Base-by-base conservation (phyloP, 345 rosid species). In the Melaleuca alternifolia region DNA sequence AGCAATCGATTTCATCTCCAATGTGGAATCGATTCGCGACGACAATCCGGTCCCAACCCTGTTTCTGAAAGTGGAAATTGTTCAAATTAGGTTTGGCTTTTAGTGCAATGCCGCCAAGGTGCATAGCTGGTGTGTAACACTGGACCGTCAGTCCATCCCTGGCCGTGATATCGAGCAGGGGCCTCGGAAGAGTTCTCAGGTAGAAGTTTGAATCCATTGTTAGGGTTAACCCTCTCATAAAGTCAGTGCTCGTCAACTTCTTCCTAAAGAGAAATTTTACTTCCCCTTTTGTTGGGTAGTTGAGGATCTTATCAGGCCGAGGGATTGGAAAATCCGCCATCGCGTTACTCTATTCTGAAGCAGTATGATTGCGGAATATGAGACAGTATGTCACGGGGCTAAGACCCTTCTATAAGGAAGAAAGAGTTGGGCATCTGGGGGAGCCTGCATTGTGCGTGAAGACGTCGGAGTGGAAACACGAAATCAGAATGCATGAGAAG, bases 91-190 rank as follows among this genome's bases (percentile, higher is more conserved):
- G 37, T 8, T 33, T 11, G 24, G 10, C 7, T 65, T 20, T 65
- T 33, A 65, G 85, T 2, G 53, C 59, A 23, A 83, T 18, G 7
- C 15, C n/a, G 7, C 15, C 1, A 14, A 33, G 46, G n/a, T 54
- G 61, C 21, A 10, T n/a, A 54, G 85, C 65, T 30, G 65, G 85
- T 3, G 50, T 83, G 85, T 83, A 83, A 52, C 85, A 21, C 46
- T 28, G 8, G n/a, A 54, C 85, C 10, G 11, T 12, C 10, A 83
- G 44, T 48, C 84, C 84, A n/a, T 83, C 14, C 20, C 41, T 26
- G 7, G 13, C 14, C 26, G 51, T 28, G 56, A 28, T 57, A 28
- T 53, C 56, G 7, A n/a, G 11, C 44, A 28, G 59, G 0, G 26
- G 51, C 48, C 9, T 23, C 10, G 62, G 65, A 11, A 84, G 65